These are phyloP conservation scores for Neoboletus subvelutipes DNA, from an alignment of 768 basidiomycete genomes.

Conservation along the genomic window DNA sequence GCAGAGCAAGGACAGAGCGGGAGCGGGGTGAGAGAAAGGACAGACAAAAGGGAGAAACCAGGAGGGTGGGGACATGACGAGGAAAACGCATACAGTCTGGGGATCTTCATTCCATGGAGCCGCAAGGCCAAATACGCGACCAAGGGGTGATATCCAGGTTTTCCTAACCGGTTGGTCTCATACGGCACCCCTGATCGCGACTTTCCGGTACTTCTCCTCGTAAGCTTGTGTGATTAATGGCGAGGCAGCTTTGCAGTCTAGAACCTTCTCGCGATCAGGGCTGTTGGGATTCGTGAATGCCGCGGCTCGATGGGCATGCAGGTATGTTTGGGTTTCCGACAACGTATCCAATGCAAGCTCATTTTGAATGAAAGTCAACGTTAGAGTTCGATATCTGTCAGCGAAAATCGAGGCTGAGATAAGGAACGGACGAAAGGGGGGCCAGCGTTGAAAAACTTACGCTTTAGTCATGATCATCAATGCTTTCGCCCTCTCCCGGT, in stretches of 20 bases:
- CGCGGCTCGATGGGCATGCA: conserved; percentile 65
- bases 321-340: conserved; percentile 63
- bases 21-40: conserved; percentile 13
- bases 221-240: conserved; percentile 58
- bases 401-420: background rate
- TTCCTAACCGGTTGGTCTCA: conserved; percentile 33
- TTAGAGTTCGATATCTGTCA: conserved; percentile 76
- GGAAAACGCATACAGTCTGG: conserved; percentile 9
- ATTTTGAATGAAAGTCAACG: conserved; percentile 72
- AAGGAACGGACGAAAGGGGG: too few species aligned
- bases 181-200: conserved; percentile 92
- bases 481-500: conserved; percentile 83
- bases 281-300: conserved; percentile 63
- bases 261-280: conserved; percentile 58
- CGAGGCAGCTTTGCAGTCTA: conserved; percentile 71
- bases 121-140: conserved; percentile 1
- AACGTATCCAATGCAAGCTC: conserved; percentile 83
- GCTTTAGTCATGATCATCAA: conserved; percentile 90
- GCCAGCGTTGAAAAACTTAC: conserved; percentile 51
- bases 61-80: conserved; percentile 9
- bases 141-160: conserved; percentile 5
- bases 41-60: conserved; percentile 13
- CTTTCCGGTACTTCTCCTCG: conserved; percentile 81
- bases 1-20: conserved; percentile 12
- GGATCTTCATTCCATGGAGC: conserved; percentile 18